phyloP scores from a whole-genome alignment of 108 stramenopile genomes.

The Skeletonema potamos region DNA sequence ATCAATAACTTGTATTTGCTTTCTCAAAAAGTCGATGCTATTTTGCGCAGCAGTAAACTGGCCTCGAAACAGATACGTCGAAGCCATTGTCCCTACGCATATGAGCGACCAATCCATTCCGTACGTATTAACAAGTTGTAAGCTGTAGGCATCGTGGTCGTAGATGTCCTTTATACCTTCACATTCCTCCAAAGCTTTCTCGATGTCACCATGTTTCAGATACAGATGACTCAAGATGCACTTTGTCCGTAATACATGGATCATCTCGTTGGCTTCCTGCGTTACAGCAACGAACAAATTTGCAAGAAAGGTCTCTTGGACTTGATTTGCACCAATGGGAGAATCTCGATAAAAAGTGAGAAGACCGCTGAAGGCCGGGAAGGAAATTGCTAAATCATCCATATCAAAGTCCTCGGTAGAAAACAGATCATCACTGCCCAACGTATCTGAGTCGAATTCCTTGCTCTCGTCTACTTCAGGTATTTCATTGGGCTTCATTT shows the following conservation, averaged over 20 bases:
- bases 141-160: conserved; percentile 16
- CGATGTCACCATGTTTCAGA: conserved; percentile 16
- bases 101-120: conserved; percentile 31
- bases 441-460: background rate
- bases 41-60: conserved; percentile 14
- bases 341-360: conserved; percentile 30
- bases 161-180: conserved; percentile 23
- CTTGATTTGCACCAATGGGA: conserved; percentile 19
- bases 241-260: conserved; percentile 21
- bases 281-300: conserved; percentile 30
- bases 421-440: background rate
- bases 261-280: conserved; percentile 22
- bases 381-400: conserved; percentile 27
- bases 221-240: conserved; percentile 30
- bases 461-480: background rate
- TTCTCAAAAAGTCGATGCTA: conserved; percentile 16
- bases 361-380: conserved; percentile 22
- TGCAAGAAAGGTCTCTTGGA: conserved; percentile 28
- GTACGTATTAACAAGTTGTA: conserved; percentile 20
- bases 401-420: conserved; percentile 8
- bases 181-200: conserved; percentile 23
- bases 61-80: conserved; percentile 18
- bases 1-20: conserved; percentile 18
- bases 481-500: background rate
- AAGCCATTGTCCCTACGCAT: conserved; percentile 21